A percentile compares a stretch with the other conserved stretches of the same genome.
These are phyloP conservation scores for Neurospora sp. DNA, from an alignment of 495 filamentous ascomycete genomes.

Conservation along the genomic window DNA sequence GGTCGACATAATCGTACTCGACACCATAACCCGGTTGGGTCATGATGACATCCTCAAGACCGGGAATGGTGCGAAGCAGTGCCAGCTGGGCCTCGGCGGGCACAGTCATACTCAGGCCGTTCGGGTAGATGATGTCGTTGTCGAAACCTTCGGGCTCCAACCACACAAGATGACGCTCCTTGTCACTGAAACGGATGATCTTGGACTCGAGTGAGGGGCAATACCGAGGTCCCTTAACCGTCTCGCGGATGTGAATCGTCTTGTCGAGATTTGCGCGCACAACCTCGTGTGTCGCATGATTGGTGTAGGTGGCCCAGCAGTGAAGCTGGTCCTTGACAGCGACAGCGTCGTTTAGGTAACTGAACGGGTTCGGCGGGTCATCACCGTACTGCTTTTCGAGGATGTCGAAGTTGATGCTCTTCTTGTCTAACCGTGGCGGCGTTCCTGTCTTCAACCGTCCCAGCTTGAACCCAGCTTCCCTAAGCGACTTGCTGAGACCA, in stretches of 20 bases:
- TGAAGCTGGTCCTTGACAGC: constrained; percentile 69
- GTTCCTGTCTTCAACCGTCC: constrained; percentile 94
- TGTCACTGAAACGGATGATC: constrained; percentile 74
- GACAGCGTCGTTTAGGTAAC: constrained; percentile 73
- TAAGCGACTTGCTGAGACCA: constrained; percentile 84
- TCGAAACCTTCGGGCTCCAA: constrained; percentile 94
- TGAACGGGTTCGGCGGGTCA: constrained; percentile 81
- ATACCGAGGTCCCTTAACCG: constrained; percentile 87
- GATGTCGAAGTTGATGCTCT: constrained; percentile 67
- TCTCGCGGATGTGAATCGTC: constrained; percentile 91
- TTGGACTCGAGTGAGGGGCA: constrained; percentile 95
- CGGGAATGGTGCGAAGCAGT: constrained; percentile 72
- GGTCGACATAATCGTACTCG: constrained; percentile 98
- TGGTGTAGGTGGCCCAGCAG: constrained; percentile 80
- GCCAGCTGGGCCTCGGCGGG: constrained; percentile 76
- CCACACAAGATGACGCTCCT: constrained; percentile 81
- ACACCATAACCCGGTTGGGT: constrained; percentile 95
- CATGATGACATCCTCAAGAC: constrained; percentile 86
- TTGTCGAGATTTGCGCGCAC: constrained; percentile 81
- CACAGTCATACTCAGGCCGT: constrained; percentile 94
- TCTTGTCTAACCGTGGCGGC: constrained; percentile 73
- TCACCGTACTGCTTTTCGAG: constrained; percentile 72
- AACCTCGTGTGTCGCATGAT: constrained; percentile 70
- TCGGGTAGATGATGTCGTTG: constrained; percentile 87
- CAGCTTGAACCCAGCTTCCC: constrained; percentile 81